These are phyloP conservation scores for Tricharina praecox DNA, from an alignment of 495 filamentous ascomycete genomes.

Conservation along the genomic window DNA sequence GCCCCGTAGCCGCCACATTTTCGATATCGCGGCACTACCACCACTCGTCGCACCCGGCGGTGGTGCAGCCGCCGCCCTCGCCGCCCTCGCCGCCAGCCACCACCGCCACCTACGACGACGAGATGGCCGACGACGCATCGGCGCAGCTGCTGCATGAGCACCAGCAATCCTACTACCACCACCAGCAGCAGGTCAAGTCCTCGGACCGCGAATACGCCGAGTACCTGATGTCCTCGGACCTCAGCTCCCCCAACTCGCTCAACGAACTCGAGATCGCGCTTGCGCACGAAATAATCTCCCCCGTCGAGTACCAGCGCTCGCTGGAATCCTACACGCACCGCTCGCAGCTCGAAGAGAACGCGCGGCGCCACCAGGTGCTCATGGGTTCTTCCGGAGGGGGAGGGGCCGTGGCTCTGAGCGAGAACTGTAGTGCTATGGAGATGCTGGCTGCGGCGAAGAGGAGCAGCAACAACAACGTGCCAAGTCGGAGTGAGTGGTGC, in stretches of 20 bases:
- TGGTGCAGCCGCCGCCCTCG: slow-evolving; percentile 14
- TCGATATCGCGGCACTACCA: slow-evolving; percentile 61
- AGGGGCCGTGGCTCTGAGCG: slow-evolving; percentile 7
- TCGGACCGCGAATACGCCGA: slow-evolving; percentile 13
- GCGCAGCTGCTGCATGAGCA: slow-evolving; percentile 1
- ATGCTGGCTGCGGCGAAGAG: slow-evolving; percentile 10
- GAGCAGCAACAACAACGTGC: slow-evolving; percentile 7
- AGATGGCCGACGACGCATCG: slow-evolving; percentile 2
- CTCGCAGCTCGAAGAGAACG: background rate
- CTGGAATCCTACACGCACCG: slow-evolving; percentile 8
- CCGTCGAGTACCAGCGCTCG: slow-evolving; percentile 9
- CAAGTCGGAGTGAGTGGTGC: slow-evolving; percentile 13
- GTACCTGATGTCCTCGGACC: slow-evolving; percentile 20
- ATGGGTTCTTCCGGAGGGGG: background rate
- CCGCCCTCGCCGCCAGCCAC: slow-evolving; percentile 7
- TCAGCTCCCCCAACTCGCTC: slow-evolving; percentile 14
- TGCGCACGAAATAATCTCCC: slow-evolving; percentile 19
- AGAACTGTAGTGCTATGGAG: slow-evolving; percentile 14
- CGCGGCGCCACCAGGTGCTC: slow-evolving; percentile 4
- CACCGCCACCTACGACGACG: background rate
- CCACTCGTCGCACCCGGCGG: slow-evolving; percentile 44
- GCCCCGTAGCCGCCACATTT: slow-evolving; percentile 36
- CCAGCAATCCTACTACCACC: background rate
- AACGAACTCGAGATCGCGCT: slow-evolving; percentile 21
- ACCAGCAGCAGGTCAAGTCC: slow-evolving; percentile 1